phyloP scores from a whole-genome alignment of 2,329 filamentous ascomycete genomes.

The Sarocladium strictum region DNA sequence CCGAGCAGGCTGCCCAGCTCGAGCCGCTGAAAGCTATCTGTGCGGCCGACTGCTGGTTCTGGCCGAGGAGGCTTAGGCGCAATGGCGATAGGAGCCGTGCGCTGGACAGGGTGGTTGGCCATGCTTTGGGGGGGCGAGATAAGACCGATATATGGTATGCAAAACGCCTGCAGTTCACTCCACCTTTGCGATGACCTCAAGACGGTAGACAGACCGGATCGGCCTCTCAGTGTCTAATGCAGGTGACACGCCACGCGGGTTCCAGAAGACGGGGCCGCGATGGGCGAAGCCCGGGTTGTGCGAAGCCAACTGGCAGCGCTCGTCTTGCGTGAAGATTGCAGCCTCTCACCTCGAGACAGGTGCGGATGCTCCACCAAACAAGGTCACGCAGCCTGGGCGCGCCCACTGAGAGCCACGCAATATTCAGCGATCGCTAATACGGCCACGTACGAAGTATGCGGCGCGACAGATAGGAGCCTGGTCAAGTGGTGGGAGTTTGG shows the following conservation, averaged over 20 bases:
- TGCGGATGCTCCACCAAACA: slow-evolving; percentile 1
- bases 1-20: slow-evolving; percentile 47
- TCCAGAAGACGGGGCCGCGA: not conserved
- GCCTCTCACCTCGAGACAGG: not conserved
- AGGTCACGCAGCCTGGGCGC: not conserved
- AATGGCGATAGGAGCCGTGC: slow-evolving; percentile 61
- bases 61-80: slow-evolving; percentile 51
- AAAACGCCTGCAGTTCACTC: not conserved
- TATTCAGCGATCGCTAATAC: slow-evolving; percentile 7
- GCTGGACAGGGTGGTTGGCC: slow-evolving; percentile 46
- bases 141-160: slow-evolving; percentile 11
- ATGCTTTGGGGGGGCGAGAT: slow-evolving; percentile 32
- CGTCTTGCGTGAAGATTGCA: not conserved
- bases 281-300: not conserved
- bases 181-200: slow-evolving; percentile 1
- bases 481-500: not conserved
- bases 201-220: not conserved
- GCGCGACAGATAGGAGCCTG: not conserved
- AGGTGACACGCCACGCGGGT: slow-evolving; percentile 7
- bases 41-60: slow-evolving; percentile 32
- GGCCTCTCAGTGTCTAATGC: not conserved
- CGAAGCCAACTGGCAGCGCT: slow-evolving; percentile 3
- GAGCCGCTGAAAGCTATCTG: slow-evolving; percentile 40
- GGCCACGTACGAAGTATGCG: slow-evolving; percentile 7
- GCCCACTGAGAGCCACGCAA: slow-evolving; percentile 4